These are phyloP conservation scores for Clavulina sp. DNA, from an alignment of 768 basidiomycete species.

Conservation along the genomic window DNA sequence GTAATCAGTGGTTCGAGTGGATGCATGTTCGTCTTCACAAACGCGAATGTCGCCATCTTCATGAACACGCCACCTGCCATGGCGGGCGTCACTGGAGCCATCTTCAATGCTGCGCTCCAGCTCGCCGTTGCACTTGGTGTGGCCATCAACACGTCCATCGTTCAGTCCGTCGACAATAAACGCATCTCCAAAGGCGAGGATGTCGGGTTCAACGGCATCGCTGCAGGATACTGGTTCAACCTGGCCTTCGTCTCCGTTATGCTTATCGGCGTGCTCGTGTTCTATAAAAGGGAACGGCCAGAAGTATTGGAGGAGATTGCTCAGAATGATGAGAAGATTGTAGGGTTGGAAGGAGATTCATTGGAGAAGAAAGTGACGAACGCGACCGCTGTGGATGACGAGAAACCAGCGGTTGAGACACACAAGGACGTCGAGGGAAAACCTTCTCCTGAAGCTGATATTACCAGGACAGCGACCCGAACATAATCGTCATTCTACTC, in stretches of 20 bases:
- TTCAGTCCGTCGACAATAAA: conserved; percentile 25
- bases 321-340: too few species aligned
- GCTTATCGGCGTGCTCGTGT: conserved; percentile 19
- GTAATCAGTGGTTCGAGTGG: not conserved
- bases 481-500: too few species aligned
- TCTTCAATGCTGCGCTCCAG: conserved; percentile 38
- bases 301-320: too few species aligned
- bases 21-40: not conserved
- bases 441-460: too few species aligned
- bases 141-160: conserved; percentile 31
- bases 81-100: conserved; percentile 38
- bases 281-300: conserved; percentile 13
- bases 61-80: conserved; percentile 30
- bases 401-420: too few species aligned
- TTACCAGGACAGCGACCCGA: too few species aligned
- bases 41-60: conserved; percentile 32
- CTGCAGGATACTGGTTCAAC: conserved; percentile 26
- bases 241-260: conserved; percentile 22
- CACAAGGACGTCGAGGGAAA: too few species aligned
- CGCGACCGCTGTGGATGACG: too few species aligned
- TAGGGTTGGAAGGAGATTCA: too few species aligned
- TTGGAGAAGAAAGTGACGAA: too few species aligned
- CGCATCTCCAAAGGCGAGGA: conserved; percentile 17
- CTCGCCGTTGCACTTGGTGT: conserved; percentile 34
- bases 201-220: conserved; percentile 24